phyloP scores from a whole-genome alignment of 2,329 filamentous ascomycete genomes.

The Harringtonia lauricola region DNA sequence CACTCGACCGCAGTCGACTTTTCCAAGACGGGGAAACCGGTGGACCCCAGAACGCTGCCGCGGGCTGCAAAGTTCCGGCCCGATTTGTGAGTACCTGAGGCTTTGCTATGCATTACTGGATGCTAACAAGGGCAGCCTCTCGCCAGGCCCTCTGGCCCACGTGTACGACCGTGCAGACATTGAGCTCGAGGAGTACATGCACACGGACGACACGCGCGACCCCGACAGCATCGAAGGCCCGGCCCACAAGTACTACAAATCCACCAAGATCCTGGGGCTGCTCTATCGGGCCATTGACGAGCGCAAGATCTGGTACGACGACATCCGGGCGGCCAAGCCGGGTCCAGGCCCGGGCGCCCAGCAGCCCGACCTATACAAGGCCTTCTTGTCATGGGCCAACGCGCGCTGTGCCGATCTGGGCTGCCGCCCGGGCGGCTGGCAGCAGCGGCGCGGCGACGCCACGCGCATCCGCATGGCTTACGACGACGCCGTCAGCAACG shows the following conservation, averaged over 20 bases:
- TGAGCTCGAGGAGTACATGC: constrained; percentile 21
- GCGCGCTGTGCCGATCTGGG: constrained; percentile 18
- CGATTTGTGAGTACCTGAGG: constrained; percentile 41
- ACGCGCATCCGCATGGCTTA: constrained; percentile 34
- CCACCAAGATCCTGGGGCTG: constrained; percentile 55
- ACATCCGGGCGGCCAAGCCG: constrained; percentile 25
- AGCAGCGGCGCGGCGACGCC: constrained; percentile 24
- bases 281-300: constrained; percentile 69
- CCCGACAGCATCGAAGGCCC: constrained; percentile 33
- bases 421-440: constrained; percentile 20
- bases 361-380: constrained; percentile 33
- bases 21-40: constrained; percentile 60
- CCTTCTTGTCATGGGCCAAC: constrained; percentile 21
- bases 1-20: constrained; percentile 67
- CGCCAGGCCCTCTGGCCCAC: constrained; percentile 31
- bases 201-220: constrained; percentile 25
- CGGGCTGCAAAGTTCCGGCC: constrained; percentile 29
- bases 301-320: constrained; percentile 46
- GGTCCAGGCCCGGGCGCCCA: too few relatives aligned
- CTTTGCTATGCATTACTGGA: neutral
- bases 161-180: constrained; percentile 34
- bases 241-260: constrained; percentile 49
- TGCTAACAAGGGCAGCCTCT: constrained; percentile 23
- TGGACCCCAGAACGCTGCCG: constrained; percentile 33
- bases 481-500: constrained; percentile 28